These are phyloP conservation scores for Rhynchosporium agropyri DNA, from an alignment of 2,329 filamentous ascomycete species.

Conservation along the genomic window DNA sequence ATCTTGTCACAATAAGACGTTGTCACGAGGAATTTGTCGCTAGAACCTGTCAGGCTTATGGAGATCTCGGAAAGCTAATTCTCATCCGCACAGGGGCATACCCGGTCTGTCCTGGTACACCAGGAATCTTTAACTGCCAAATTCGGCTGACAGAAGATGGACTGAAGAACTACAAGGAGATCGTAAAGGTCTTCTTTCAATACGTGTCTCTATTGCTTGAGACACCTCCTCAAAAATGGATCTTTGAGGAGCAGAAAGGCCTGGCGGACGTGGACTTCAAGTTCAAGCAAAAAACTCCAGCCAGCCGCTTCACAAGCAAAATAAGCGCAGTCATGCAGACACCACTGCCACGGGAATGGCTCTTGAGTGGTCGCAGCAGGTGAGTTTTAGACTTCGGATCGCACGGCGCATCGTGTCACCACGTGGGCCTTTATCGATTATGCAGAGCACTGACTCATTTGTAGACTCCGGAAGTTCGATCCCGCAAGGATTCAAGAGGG, in stretches of 20 bases:
- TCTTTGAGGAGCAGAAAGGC: constrained; percentile 87
- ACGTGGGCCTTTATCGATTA: neutral
- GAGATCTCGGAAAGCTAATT: constrained; percentile 14
- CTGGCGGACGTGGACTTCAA: constrained; percentile 93
- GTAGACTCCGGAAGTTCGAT: constrained; percentile 73
- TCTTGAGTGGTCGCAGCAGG: constrained; percentile 78
- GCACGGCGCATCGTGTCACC: neutral
- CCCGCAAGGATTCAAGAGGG: constrained; percentile 73
- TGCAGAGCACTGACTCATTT: constrained; percentile 27
- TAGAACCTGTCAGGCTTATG: neutral
- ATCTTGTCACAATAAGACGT: neutral
- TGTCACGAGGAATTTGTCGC: neutral
- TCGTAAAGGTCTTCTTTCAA: constrained; percentile 70
- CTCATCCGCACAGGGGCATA: constrained; percentile 51
- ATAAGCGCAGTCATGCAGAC: constrained; percentile 90
- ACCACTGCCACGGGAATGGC: constrained; percentile 80
- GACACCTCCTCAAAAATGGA: constrained; percentile 83
- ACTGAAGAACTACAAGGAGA: constrained; percentile 59
- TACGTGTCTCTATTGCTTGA: constrained; percentile 88
- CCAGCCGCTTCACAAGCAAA: constrained; percentile 84
- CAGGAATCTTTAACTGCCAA: constrained; percentile 66
- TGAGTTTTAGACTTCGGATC: constrained; percentile 21
- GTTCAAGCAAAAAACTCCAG: constrained; percentile 90
- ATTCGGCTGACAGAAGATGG: constrained; percentile 69
- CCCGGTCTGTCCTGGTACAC: constrained; percentile 63